Base-by-base conservation (phyloP, 176 grass and related monocot genomes). In the Phragmites australis region DNA sequence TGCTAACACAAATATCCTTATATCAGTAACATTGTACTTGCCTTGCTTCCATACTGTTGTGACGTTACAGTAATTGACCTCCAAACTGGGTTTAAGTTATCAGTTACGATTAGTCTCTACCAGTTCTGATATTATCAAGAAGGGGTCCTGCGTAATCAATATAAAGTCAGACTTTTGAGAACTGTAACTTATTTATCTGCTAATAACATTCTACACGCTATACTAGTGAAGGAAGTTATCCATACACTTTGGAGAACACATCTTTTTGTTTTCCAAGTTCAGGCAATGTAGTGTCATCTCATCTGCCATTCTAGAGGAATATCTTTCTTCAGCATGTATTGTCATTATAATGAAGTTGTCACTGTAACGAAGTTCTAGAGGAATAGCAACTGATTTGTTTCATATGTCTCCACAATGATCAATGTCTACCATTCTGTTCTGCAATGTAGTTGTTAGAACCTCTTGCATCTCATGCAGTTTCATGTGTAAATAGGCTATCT, bases 1-100 rank as follows among this genome's bases (percentile, higher is more conserved):
- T 72, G 58, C 37, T 26, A 66, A 76, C 14, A 74, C 47, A 63
- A 80, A 82, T 52, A 57, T 59, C 54, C 30, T 51, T 25, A 42
- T 51, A 76, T 3, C 47, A 22, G 65, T 30, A 42, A 76, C 79
- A 40, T 19, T 72, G 5, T 37, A 77, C 85, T 83, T 95, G 76
- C 96, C 96, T 95, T 99, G 92, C 90, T 99, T 81, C 69, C 83
- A 80, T 88, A 99, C 37, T 99, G 96, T 72, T 99, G 96, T 34
- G 84, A 79, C n/a, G 90, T 93, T 48, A 99, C 68, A 26, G 62
- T 95, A 32, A 95, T 16, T 59, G 96, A 88, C 52, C 87, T 92
- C 96, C 96, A 99, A 60, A 95, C 43, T 67, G 96, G 96, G 62
- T 95, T 93, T 32, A 93, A 81, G 40, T 99, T 91, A 62, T 99